Conservation (phyloP, 2,329 filamentous ascomycete species). For the Aspergillus pseudonomiae region DNA sequence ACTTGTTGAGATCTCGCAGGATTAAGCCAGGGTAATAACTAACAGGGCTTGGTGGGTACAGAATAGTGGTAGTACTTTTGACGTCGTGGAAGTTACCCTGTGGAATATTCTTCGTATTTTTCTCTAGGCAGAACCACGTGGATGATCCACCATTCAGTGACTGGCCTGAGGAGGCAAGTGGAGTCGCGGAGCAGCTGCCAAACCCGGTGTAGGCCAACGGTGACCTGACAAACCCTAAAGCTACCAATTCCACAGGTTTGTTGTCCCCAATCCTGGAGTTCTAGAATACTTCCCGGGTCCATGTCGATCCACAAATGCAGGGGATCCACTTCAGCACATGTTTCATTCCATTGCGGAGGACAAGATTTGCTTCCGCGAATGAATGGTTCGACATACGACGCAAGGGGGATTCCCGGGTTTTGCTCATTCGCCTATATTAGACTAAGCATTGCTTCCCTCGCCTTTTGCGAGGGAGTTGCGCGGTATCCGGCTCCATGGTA, state of each 20-base stretch:
- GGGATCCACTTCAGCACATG: background rate
- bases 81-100: background rate
- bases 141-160: background rate
- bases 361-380: background rate
- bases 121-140: background rate
- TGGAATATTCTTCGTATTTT: background rate
- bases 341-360: background rate
- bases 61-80: background rate
- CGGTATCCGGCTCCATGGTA: background rate
- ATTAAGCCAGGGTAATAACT: too few species aligned
- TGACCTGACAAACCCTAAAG: background rate
- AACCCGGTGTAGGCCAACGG: conserved; percentile 2
- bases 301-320: background rate
- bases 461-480: background rate
- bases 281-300: background rate
- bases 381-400: background rate
- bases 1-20: too few species aligned
- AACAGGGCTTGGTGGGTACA: too few species aligned
- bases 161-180: background rate
- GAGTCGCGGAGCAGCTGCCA: background rate
- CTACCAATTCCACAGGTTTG: background rate
- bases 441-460: background rate
- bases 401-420: background rate
- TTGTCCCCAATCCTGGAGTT: background rate
- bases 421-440: background rate